Base-by-base conservation (phyloP, 345 rosid species). In the Heritiera littoralis region DNA sequence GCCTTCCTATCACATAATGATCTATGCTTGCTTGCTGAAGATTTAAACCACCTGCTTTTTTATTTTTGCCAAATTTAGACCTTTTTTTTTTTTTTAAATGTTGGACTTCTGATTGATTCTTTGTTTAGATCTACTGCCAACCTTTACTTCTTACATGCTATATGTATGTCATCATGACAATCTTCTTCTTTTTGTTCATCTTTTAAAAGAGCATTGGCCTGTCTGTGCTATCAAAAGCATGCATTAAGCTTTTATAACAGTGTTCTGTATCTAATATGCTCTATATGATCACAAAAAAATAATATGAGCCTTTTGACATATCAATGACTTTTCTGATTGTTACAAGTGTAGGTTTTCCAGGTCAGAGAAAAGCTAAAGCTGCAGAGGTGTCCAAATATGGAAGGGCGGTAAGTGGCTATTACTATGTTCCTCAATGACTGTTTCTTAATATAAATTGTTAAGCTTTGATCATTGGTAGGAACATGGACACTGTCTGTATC, bases 341-440 rank as follows among this genome's bases (percentile, higher is more conserved):
- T 5, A 14, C 14, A 13, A 28, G 2, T 69, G 28, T 11, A 87
- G 89, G 91, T 17, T 52, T 35, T 45, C 91, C 84, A 18, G 87
- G 87, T 60, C 83, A 73, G 60, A 82, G 48, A 23, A 85, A 79
- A 74, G 81, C 86, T 78, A 87, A 87, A 68, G 72, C 56, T 56
- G 68, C 81, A 2, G 87, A 89, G 41, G 52, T 89, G 38, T 83
- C 88, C 9, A 87, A 83, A 83, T 87, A 82, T 76, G 85, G 88
- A 23, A 85, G 83, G 75, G 83, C 80, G 18, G 87, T 89, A 77
- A 76, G 87, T 85, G 74, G 63, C 45, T 76, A n/a, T 13, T 38
- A 74, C 10, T 17, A 11, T 67, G 55, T 70, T 51, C 18, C 61
- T 68, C 40, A 43, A 35, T 55, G 43, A 38, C 41, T 73, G 61